Base-by-base conservation (phyloP, 2,329 filamentous ascomycete genomes). In the Penicillium sp. region DNA sequence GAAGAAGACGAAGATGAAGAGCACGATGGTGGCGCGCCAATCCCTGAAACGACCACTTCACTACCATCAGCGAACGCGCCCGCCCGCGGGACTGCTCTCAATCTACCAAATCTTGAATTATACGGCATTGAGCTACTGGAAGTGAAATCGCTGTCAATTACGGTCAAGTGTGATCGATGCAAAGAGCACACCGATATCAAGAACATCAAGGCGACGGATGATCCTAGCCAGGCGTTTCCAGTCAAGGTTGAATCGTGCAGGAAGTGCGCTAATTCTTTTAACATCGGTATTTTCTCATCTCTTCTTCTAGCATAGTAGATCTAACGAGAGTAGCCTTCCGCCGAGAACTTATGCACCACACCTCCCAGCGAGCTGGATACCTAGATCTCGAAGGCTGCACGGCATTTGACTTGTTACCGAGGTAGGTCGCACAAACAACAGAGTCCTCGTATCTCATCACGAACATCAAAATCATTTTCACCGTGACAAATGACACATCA, bases 161-260 rank as follows among this genome's bases (percentile, higher is more conserved):
- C 82, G 3, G 78, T 91, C 60, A 92, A 91, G 68, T 95, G 90
- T 69, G 83, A 86, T 52, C 83, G 90, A 38, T 95, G 90, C 78
- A 91, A 87, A 69, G 87, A 88, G 3, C 70, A 79, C 12, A 84
- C 85, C 65, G 90, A 94, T 60, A 74, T 92, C 42, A 83, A 83
- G 7, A 83, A 84, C 23, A 76, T 93, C 8, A 84, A 82, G 56
- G 80, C 85, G 46, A 79, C 79, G 42, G 72, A 70, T 24, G 73
- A 74, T 26, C 73, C 72, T 20, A 69, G 66, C 30, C 74, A 73
- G 33, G 61, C 62, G 16, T 63, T 73, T 12, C 68, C 72, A 20
- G 71, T 76, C 3, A 75, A 76, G 42, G 67, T 74, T 11, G 77
- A 81, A 61, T 74, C 72, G 2, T 84, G 82, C 71, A 78, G 77